Percentiles rank a stretch among this genome's conserved stretches.
phyloP scores from a whole-genome alignment of 208 protist genomes.

The Naegleria lovaniensis region DNA sequence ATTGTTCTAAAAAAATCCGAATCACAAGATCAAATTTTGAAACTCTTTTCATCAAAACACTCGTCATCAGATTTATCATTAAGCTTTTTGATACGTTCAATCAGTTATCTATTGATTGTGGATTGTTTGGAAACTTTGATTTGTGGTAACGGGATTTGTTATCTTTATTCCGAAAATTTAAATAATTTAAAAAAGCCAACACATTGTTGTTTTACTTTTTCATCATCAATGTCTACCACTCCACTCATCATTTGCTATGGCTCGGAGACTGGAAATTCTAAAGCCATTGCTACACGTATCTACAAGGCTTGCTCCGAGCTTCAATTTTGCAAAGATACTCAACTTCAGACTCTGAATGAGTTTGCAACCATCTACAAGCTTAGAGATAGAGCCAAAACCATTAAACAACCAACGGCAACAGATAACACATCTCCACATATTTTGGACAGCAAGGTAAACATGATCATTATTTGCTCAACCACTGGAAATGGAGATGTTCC shows the following conservation, averaged over 20 bases:
- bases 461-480: slow-evolving; percentile 66
- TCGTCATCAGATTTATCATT: too few relatives aligned
- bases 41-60: too few relatives aligned
- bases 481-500: slow-evolving; percentile 81
- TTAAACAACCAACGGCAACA: background rate
- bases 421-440: background rate
- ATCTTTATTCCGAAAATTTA: too few relatives aligned
- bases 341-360: background rate
- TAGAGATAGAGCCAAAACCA: background rate
- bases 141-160: too few relatives aligned
- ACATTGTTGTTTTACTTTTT: background rate
- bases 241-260: slow-evolving; percentile 49
- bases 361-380: background rate
- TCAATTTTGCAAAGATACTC: background rate
- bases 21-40: too few relatives aligned
- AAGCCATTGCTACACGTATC: slow-evolving; percentile 49
- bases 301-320: background rate
- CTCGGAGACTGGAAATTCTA: slow-evolving; percentile 59
- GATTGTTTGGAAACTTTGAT: too few relatives aligned
- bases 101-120: too few relatives aligned
- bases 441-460: slow-evolving; percentile 29
- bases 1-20: too few relatives aligned
- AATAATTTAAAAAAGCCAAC: too few relatives aligned
- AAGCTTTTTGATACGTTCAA: too few relatives aligned
- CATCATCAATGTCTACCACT: background rate